Percentiles rank a stretch among this genome's conserved stretches.
phyloP scores from a whole-genome alignment of 768 basidiomycete species.

The Psilocybe tampanensis region DNA sequence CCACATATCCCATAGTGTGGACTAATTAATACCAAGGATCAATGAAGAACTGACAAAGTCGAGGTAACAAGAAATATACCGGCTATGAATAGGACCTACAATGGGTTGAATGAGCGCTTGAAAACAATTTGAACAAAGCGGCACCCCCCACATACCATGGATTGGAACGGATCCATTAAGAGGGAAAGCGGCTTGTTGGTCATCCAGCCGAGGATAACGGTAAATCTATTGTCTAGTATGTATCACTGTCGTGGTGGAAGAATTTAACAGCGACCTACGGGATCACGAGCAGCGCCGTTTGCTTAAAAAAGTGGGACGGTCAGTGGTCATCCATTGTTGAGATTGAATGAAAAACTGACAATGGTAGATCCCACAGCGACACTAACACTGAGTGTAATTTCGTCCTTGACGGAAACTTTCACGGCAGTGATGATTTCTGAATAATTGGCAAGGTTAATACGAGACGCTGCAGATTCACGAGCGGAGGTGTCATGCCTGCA shows the following conservation, averaged over 20 bases:
- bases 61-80: slow-evolving; percentile 29
- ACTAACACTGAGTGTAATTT: slow-evolving; percentile 80
- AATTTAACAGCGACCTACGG: slow-evolving; percentile 31
- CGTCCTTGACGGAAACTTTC: slow-evolving; percentile 85
- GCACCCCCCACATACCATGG: too few relatives aligned
- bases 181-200: slow-evolving; percentile 79
- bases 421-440: slow-evolving; percentile 88
- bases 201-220: slow-evolving; percentile 80
- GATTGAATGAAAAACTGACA: slow-evolving; percentile 37
- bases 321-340: neutral
- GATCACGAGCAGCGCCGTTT: slow-evolving; percentile 57
- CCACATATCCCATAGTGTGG: slow-evolving; percentile 82
- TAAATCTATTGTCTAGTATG: slow-evolving; percentile 45
- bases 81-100: slow-evolving; percentile 49
- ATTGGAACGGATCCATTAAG: slow-evolving; percentile 88
- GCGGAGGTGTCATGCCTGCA: slow-evolving; percentile 55
- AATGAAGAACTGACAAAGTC: neutral
- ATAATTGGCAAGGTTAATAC: slow-evolving; percentile 1
- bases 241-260: neutral
- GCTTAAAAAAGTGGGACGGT: slow-evolving; percentile 40
- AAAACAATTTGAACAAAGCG: too few relatives aligned
- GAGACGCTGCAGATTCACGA: neutral
- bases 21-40: slow-evolving; percentile 44
- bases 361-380: slow-evolving; percentile 83
- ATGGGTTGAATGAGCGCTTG: too few relatives aligned